Evolutionary conservation across 371 early-diverging fungal species (phyloP), one percentile per base, ranked within the genome.

Genomic region (Scutellospora calospora): DNA sequence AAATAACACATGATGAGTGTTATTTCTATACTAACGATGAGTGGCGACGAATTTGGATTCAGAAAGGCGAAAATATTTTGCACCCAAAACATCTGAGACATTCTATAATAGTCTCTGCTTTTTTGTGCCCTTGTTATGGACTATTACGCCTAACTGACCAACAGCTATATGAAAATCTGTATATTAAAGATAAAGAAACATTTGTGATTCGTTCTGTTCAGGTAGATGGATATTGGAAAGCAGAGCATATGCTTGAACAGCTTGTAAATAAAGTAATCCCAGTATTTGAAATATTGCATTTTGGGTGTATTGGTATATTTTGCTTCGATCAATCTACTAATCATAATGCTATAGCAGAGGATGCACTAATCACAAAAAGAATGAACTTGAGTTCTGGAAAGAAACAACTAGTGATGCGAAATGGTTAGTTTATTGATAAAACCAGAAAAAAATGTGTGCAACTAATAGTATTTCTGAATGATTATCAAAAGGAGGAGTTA

Each of bases 11-110:
- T 49, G 49, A 49, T 14, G 14, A 49, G 14, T 49, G 14, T 49
- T 49, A 49, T 49, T 49, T 12, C 14, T 49, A 49, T 49, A 3
- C 49, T 49, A 49, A 45, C 14, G 49, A 49, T 49, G 49, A 16
- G 14, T 3, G 14, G 14, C 3, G 49, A 49, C 14, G 3, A 49
- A 49, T 49, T 49, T 49, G 49, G 49, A 49, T 49, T 49, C 49
- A 49, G 14, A 3, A 49, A 2, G 25, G 20, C 5, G 25, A 57
- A 57, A 25, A n/a, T 57, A 57, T 57, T 57, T 22, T 22, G 25
- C 20, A n/a, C 25, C 25, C 57, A 57, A 57, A 57, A 96, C 79
- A 94, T 96, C 87, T 96, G 93, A 91, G 57, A 16, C 49, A 51
- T 14, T 68, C 77, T 41, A 68, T 49, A 3, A 45, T 68, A 25